Evolutionary conservation across 768 basidiomycete species (phyloP).

Genomic region (Pluteus cervinus): DNA sequence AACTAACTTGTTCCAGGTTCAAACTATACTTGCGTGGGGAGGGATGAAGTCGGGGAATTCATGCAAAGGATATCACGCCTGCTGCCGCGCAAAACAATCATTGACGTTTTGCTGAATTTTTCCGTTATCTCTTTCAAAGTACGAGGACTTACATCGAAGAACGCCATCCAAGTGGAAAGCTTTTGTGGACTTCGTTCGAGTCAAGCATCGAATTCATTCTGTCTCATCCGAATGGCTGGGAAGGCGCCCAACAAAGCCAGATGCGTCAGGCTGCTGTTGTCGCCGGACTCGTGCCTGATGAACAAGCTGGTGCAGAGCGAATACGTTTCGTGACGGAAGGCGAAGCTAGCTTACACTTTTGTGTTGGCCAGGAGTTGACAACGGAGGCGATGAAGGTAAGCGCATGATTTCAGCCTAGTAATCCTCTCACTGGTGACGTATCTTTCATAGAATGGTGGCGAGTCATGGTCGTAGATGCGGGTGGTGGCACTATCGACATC

Average conservation of each 20-base stretch:
- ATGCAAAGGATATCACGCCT: background rate
- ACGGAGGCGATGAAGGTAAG: conserved; percentile 26
- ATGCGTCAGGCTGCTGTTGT: conserved; percentile 6
- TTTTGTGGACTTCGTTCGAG: background rate
- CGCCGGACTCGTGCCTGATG: conserved; percentile 8
- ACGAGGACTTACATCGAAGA: background rate
- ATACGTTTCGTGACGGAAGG: conserved; percentile 57
- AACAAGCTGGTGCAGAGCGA: conserved; percentile 30
- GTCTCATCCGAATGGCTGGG: conserved; percentile 51
- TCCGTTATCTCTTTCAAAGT: background rate
- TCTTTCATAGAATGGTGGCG: conserved; percentile 1
- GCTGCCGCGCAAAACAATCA: background rate
- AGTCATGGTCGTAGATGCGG: conserved; percentile 3
- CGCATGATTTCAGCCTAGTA: background rate
- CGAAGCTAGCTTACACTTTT: conserved; percentile 56
- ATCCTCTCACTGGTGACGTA: background rate
- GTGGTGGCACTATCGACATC: conserved; percentile 8
- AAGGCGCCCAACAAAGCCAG: conserved; percentile 42
- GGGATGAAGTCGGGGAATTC: background rate
- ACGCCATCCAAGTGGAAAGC: background rate
- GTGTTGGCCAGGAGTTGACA: conserved; percentile 33
- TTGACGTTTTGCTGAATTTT: background rate
- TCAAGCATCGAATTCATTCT: background rate
- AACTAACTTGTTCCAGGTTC: too few species aligned
- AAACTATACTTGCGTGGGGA: background rate